phyloP scores from a whole-genome alignment of 2,329 filamentous ascomycete genomes.

The Volutella citrinella region DNA sequence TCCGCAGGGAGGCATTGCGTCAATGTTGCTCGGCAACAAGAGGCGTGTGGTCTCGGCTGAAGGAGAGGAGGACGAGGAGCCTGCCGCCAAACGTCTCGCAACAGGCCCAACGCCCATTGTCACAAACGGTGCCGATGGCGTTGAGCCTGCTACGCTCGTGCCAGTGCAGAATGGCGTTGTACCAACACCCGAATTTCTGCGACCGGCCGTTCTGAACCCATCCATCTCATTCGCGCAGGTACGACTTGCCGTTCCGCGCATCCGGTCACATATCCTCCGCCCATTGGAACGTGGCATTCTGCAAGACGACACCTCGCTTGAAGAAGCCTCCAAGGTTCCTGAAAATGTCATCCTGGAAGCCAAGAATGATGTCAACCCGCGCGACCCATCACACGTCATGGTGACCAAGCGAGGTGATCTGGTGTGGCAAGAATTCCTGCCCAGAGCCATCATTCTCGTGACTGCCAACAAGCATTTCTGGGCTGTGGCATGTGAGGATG shows the following conservation, averaged over 20 bases:
- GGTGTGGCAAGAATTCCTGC: constrained; percentile 93
- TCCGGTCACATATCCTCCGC: constrained; percentile 78
- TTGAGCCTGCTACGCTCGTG: constrained; percentile 70
- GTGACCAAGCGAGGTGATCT: constrained; percentile 76
- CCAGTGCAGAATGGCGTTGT: constrained; percentile 58
- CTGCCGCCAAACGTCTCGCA: constrained; percentile 48
- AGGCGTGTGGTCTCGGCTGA: constrained; percentile 74
- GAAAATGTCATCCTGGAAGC: constrained; percentile 83
- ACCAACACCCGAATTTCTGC: constrained; percentile 76
- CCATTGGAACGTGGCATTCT: constrained; percentile 69
- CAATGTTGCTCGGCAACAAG: constrained; percentile 90
- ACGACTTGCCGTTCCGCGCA: constrained; percentile 80
- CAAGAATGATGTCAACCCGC: constrained; percentile 72
- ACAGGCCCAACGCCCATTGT: constrained; percentile 73
- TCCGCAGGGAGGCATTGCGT: constrained; percentile 81
- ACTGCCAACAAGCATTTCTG: constrained; percentile 90
- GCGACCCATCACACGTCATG: constrained; percentile 81
- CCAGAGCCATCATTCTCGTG: constrained; percentile 80
- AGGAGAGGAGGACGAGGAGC: constrained; percentile 70
- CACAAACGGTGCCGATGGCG: constrained; percentile 71
- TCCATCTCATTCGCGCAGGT: constrained; percentile 78
- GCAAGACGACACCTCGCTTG: constrained; percentile 48
- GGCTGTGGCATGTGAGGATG: constrained; percentile 91
- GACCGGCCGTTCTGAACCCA: constrained; percentile 83
- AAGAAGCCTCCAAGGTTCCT: constrained; percentile 60